phyloP scores from a whole-genome alignment of 1,284 basidiomycete genomes.

The Cryptococcus sp. region DNA sequence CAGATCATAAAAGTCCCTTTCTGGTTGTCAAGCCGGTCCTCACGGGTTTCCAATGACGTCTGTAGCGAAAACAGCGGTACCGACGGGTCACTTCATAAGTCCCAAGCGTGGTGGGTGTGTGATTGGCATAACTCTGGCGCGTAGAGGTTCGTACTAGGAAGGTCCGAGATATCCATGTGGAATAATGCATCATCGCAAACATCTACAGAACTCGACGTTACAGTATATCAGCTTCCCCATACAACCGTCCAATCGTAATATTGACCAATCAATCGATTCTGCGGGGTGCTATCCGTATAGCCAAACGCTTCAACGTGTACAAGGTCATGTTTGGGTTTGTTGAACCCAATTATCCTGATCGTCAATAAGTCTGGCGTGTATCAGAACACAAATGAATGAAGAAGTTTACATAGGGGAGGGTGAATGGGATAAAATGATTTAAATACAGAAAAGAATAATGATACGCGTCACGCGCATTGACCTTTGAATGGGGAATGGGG shows the following conservation, averaged over 20 bases:
- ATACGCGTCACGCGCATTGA: slow-evolving; percentile 13
- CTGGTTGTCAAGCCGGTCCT: too few relatives aligned
- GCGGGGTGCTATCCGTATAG: slow-evolving; percentile 18
- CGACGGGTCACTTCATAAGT: too few relatives aligned
- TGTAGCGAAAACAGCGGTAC: too few relatives aligned
- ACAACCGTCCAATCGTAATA: slow-evolving; percentile 15
- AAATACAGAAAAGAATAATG: slow-evolving; percentile 7
- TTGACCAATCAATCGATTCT: slow-evolving; percentile 16
- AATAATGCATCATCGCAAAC: too few relatives aligned
- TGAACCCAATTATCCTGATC: neutral
- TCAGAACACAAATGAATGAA: slow-evolving; percentile 3
- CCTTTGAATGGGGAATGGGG: neutral
- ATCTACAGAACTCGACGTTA: too few relatives aligned
- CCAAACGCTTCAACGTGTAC: neutral
- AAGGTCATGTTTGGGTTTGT: neutral
- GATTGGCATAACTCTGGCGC: too few relatives aligned
- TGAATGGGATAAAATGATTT: slow-evolving; percentile 10
- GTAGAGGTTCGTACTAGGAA: too few relatives aligned
- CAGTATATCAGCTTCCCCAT: slow-evolving; percentile 13
- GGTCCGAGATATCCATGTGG: too few relatives aligned
- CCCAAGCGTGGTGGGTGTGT: too few relatives aligned
- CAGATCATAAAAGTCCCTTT: too few relatives aligned
- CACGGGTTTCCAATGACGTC: too few relatives aligned
- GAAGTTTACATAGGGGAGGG: neutral
- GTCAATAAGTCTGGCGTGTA: neutral